phyloP scores from a whole-genome alignment of 495 filamentous ascomycete species.

The Apodospora peruviana region DNA sequence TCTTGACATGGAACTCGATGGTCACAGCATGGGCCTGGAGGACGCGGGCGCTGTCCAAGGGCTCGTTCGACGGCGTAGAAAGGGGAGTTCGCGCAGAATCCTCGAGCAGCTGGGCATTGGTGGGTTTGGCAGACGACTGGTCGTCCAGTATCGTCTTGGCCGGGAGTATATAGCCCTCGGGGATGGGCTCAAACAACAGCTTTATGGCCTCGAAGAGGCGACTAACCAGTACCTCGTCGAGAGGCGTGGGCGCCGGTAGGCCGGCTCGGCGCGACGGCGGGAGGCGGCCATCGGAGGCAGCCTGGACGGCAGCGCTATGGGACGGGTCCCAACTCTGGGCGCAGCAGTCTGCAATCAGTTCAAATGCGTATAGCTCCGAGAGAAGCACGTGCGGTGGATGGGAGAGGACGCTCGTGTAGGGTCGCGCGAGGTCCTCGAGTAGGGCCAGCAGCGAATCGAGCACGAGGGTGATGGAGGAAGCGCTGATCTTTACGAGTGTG shows the following conservation, averaged over 20 bases:
- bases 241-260: constrained; percentile 23
- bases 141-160: constrained; percentile 42
- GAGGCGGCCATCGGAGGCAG: constrained; percentile 21
- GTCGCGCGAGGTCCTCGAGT: constrained; percentile 44
- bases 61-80: constrained; percentile 36
- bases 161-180: constrained; percentile 41
- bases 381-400: constrained; percentile 50
- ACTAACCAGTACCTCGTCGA: constrained; percentile 32
- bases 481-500: constrained; percentile 55
- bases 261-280: constrained; percentile 17
- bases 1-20: constrained; percentile 43
- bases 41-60: constrained; percentile 28
- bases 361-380: constrained; percentile 55
- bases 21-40: constrained; percentile 26
- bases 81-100: constrained; percentile 30
- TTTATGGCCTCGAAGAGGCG: constrained; percentile 41
- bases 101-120: constrained; percentile 22
- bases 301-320: constrained; percentile 7
- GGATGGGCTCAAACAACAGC: constrained; percentile 39
- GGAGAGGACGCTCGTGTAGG: constrained; percentile 37
- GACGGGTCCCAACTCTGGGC: constrained; percentile 45
- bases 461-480: constrained; percentile 46
- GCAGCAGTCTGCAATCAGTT: constrained; percentile 59
- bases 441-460: constrained; percentile 50
- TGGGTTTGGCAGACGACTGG: constrained; percentile 23